Evolutionary conservation across 2,329 filamentous ascomycete genomes (phyloP).

Genomic region (Pseudogymnoascus sp.): DNA sequence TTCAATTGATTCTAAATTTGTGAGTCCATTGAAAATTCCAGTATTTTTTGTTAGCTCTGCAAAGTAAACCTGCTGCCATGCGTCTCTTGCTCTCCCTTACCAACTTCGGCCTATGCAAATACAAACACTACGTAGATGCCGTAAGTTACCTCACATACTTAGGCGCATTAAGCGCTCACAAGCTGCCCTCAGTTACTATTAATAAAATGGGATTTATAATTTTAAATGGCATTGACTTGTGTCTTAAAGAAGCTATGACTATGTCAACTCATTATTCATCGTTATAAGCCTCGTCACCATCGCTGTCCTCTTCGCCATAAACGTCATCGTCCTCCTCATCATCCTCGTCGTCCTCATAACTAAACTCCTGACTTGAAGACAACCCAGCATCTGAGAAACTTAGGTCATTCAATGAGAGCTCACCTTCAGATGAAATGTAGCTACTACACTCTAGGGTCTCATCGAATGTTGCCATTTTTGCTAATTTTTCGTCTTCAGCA

Average conservation of each 20-base stretch:
- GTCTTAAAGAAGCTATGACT: background rate
- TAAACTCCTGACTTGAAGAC: background rate
- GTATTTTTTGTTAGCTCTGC: background rate
- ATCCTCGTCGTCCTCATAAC: slow-evolving; percentile 1
- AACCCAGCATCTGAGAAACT: background rate
- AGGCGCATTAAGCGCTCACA: background rate
- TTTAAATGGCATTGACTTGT: background rate
- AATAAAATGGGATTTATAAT: background rate
- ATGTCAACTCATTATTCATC: background rate
- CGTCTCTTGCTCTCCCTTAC: background rate
- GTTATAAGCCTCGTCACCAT: slow-evolving; percentile 1
- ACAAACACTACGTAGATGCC: too few relatives aligned
- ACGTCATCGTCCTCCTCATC: slow-evolving; percentile 10
- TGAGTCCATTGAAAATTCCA: too few relatives aligned
- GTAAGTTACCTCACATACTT: background rate
- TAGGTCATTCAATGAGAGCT: background rate
- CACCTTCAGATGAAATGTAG: background rate
- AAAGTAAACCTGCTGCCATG: background rate
- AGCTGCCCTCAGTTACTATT: background rate
- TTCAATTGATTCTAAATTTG: too few relatives aligned
- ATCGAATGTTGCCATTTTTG: background rate
- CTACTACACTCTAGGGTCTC: background rate
- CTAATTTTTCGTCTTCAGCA: slow-evolving; percentile 7
- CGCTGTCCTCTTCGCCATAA: background rate
- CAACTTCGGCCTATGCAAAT: too few relatives aligned